Conservation (phyloP, 257 asterid genomes). For the Solanum piurae region DNA sequence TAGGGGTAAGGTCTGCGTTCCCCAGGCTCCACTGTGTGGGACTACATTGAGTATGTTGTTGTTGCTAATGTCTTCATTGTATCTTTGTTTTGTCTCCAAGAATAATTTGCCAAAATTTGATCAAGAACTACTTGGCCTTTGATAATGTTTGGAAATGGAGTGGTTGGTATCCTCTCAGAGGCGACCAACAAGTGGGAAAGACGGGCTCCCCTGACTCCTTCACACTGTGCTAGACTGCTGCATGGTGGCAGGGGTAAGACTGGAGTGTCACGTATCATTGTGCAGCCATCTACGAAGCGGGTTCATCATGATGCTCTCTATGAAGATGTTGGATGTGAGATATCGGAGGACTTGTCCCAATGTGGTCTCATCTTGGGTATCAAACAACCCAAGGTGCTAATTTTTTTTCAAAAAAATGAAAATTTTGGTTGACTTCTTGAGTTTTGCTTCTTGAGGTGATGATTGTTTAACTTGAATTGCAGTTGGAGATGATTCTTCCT, state of each 20-base stretch:
- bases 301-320: slow-evolving; percentile 83
- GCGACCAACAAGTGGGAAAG: slow-evolving; percentile 98
- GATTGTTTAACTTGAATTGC: slow-evolving; percentile 16
- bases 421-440: background rate
- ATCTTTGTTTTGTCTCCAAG: background rate
- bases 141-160: slow-evolving; percentile 80
- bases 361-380: slow-evolving; percentile 88
- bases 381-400: slow-evolving; percentile 79
- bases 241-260: slow-evolving; percentile 69
- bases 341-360: slow-evolving; percentile 77
- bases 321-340: slow-evolving; percentile 94
- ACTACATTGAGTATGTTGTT: background rate
- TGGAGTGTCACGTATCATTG: slow-evolving; percentile 71
- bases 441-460: background rate
- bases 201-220: slow-evolving; percentile 82
- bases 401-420: background rate
- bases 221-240: slow-evolving; percentile 83
- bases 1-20: background rate
- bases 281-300: slow-evolving; percentile 93
- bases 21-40: background rate
- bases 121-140: background rate
- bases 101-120: background rate
- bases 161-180: slow-evolving; percentile 85
- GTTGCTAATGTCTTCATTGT: background rate
- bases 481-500: slow-evolving; percentile 96